Evolutionary conservation across 768 basidiomycete genomes (phyloP).

Genomic region (Asterophora parasitica): DNA sequence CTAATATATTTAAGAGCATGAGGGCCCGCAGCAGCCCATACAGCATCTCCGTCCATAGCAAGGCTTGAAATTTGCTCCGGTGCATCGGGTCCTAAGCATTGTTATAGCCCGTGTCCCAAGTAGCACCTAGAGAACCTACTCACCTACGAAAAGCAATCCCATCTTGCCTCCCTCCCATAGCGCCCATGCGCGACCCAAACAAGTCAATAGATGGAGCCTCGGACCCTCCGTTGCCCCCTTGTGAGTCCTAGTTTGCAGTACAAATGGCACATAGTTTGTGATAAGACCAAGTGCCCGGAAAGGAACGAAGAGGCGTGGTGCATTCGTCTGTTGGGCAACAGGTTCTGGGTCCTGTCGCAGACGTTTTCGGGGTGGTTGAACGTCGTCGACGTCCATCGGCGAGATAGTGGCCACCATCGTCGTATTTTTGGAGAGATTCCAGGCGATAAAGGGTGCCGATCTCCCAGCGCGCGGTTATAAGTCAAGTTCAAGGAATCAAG

Average conservation of each 20-base stretch:
- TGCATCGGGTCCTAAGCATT: conserved; percentile 70
- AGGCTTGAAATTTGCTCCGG: conserved; percentile 69
- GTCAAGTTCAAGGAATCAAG: too few species aligned
- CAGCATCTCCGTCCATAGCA: conserved; percentile 77
- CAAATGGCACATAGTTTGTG: conserved; percentile 87
- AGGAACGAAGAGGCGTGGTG: conserved; percentile 74
- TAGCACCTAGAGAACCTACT: conserved; percentile 29
- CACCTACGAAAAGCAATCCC: conserved; percentile 89
- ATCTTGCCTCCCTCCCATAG: conserved; percentile 96
- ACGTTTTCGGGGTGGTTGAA: conserved; percentile 48
- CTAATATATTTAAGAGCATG: conserved; percentile 74
- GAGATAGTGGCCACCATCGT: conserved; percentile 7
- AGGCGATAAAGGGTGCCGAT: too few species aligned
- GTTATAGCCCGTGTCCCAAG: neutral
- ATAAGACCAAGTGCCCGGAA: conserved; percentile 95
- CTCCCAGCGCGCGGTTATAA: too few species aligned
- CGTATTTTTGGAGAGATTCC: neutral
- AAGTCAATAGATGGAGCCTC: conserved; percentile 78
- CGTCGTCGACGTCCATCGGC: conserved; percentile 18
- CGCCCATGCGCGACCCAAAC: conserved; percentile 87
- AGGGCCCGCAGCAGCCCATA: conserved; percentile 75
- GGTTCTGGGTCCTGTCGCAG: conserved; percentile 32
- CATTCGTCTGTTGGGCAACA: conserved; percentile 21
- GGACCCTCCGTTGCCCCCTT: conserved; percentile 86
- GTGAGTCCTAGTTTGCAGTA: conserved; percentile 76